These are phyloP conservation scores for Raffaelea deltoideospora DNA, from an alignment of 2,329 filamentous ascomycete genomes.

Conservation along the genomic window DNA sequence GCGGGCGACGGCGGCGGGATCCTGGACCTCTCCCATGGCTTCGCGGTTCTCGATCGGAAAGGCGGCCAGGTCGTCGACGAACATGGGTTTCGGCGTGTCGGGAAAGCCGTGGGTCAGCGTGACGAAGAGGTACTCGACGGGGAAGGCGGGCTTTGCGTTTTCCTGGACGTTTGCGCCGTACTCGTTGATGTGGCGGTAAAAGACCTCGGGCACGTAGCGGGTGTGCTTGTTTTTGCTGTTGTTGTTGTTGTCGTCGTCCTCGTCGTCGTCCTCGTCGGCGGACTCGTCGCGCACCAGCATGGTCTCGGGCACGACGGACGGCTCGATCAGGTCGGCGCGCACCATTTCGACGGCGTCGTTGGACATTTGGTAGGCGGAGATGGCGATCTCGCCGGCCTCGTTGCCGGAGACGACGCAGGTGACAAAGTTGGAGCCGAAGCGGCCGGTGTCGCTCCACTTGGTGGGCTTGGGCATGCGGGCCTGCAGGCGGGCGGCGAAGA, in stretches of 20 bases:
- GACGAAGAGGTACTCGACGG: conserved; percentile 89
- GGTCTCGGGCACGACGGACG: conserved; percentile 78
- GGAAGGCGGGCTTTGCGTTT: conserved; percentile 91
- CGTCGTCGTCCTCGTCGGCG: conserved; percentile 81
- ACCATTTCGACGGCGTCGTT: conserved; percentile 97
- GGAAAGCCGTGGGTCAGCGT: conserved; percentile 96
- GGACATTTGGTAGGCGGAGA: conserved; percentile 87
- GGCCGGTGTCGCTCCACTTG: conserved; percentile 92
- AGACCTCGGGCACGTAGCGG: conserved; percentile 93
- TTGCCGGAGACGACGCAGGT: conserved; percentile 94
- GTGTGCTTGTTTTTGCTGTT: conserved; percentile 40
- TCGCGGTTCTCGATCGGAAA: conserved; percentile 92
- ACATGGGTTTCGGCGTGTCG: conserved; percentile 59
- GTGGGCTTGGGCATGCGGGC: conserved; percentile 77
- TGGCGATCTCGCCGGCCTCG: conserved; percentile 71
- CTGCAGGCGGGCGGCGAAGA: conserved; percentile 77
- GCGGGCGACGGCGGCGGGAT: conserved; percentile 52
- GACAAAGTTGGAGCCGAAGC: conserved; percentile 91
- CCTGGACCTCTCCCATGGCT: conserved; percentile 71
- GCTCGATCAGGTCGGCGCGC: conserved; percentile 82
- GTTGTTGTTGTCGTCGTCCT: conserved; percentile 17
- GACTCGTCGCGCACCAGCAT: conserved; percentile 96
- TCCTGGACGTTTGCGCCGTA: conserved; percentile 94
- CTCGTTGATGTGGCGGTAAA: conserved; percentile 90
- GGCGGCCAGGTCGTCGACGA: conserved; percentile 43